A percentile compares a stretch with the other conserved stretches of the same genome.
These are phyloP conservation scores for Paramecium pentaurelia DNA, from an alignment of 73 alveolate genomes.

Conservation along the genomic window DNA sequence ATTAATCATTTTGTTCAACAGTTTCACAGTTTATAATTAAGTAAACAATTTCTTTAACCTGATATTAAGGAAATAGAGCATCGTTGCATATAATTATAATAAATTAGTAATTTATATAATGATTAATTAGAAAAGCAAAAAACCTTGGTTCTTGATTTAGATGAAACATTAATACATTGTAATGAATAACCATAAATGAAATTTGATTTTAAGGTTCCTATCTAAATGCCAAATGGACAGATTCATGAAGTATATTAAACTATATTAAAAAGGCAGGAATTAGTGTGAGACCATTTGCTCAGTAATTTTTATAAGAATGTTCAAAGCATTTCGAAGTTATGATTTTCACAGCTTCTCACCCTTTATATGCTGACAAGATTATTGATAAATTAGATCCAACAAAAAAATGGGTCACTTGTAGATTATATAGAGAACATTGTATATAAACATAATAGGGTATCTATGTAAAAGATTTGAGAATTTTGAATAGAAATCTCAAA, in stretches of 20 bases:
- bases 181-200: slow-evolving; percentile 22
- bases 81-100: background rate
- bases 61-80: background rate
- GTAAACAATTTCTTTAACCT: background rate
- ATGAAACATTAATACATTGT: slow-evolving; percentile 53
- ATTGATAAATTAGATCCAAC: slow-evolving; percentile 66
- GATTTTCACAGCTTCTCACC: slow-evolving; percentile 71
- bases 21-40: background rate
- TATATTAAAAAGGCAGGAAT: slow-evolving; percentile 51
- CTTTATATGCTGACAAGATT: slow-evolving; percentile 67
- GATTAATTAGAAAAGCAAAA: background rate
- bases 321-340: slow-evolving; percentile 68
- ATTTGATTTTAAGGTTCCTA: slow-evolving; percentile 35
- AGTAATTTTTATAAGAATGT: slow-evolving; percentile 5
- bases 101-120: background rate
- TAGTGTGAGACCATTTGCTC: slow-evolving; percentile 46
- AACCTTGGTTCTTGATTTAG: slow-evolving; percentile 36
- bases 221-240: slow-evolving; percentile 13
- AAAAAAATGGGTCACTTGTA: slow-evolving; percentile 59
- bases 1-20: background rate
- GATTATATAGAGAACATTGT: slow-evolving; percentile 73
- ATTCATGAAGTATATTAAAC: background rate
- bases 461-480: slow-evolving; percentile 68
- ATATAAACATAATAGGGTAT: slow-evolving; percentile 66
- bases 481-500: slow-evolving; percentile 61